Percentiles rank a stretch among this genome's conserved stretches.
Evolutionary conservation across 2,329 filamentous ascomycete genomes (phyloP).

Genomic region (Colletotrichum gigasporum): DNA sequence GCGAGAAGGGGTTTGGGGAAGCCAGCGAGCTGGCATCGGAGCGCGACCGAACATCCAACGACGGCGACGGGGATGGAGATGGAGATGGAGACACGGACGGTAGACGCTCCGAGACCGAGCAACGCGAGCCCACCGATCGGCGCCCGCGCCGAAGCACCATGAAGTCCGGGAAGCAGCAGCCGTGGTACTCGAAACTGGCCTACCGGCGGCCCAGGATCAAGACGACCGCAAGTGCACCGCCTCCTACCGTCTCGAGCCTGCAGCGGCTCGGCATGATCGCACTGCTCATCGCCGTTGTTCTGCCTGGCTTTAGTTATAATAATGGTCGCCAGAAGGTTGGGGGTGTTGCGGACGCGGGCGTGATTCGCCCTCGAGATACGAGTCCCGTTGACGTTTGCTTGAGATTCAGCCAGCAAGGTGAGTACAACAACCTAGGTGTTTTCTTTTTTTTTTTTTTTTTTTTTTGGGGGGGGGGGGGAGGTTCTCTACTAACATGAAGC

Average conservation of each 20-base stretch:
- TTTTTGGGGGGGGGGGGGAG: too few species aligned
- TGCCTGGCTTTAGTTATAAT: slow-evolving; percentile 57
- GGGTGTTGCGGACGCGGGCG: slow-evolving; percentile 57
- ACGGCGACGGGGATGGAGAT: slow-evolving; percentile 33
- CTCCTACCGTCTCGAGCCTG: slow-evolving; percentile 50
- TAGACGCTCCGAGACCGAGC: slow-evolving; percentile 30
- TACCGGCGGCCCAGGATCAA: slow-evolving; percentile 53
- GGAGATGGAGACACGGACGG: slow-evolving; percentile 31
- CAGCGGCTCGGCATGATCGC: slow-evolving; percentile 58
- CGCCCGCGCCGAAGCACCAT: slow-evolving; percentile 34
- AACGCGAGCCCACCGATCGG: slow-evolving; percentile 25
- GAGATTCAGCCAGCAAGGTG: slow-evolving; percentile 73
- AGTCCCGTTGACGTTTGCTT: slow-evolving; percentile 61
- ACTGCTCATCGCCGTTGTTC: slow-evolving; percentile 59
- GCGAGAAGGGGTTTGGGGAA: slow-evolving; percentile 44
- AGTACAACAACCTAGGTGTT: too few species aligned
- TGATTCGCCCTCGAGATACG: slow-evolving; percentile 43
- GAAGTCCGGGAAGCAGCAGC: slow-evolving; percentile 29
- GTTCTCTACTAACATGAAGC: slow-evolving; percentile 18
- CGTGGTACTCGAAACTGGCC: slow-evolving; percentile 55
- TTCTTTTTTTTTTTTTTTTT: too few species aligned
- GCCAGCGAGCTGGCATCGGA: slow-evolving; percentile 36
- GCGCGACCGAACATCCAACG: slow-evolving; percentile 19
- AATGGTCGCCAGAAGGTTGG: slow-evolving; percentile 49
- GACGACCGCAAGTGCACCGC: slow-evolving; percentile 53